phyloP scores from a whole-genome alignment of 2,329 filamentous ascomycete species.

The Furcasterigmium sp. region DNA sequence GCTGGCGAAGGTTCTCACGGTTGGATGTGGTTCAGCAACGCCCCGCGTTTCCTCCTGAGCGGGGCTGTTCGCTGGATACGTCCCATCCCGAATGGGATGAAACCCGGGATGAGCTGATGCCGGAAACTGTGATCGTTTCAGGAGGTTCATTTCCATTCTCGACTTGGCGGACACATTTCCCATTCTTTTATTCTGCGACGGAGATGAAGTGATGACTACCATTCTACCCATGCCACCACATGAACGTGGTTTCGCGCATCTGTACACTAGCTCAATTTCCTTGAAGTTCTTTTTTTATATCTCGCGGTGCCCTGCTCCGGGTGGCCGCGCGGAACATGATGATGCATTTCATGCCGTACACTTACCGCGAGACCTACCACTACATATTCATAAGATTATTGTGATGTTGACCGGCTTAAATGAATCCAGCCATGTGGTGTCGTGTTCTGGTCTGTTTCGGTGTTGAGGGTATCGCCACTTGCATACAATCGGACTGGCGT shows the following conservation, averaged over 20 bases:
- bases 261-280: background rate
- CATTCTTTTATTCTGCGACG: slow-evolving; percentile 1
- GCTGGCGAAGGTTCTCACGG: no score
- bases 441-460: no score
- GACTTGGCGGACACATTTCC: background rate
- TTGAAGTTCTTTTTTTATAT: background rate
- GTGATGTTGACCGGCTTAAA: no score
- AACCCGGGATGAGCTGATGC: background rate
- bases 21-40: no score
- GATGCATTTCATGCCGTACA: background rate
- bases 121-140: background rate
- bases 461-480: no score
- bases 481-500: no score
- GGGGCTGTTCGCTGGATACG: no score
- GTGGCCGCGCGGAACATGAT: background rate
- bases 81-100: background rate
- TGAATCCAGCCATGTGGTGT: no score
- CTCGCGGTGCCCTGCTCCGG: background rate
- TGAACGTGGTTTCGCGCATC: background rate
- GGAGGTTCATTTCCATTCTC: background rate
- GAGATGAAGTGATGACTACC: slow-evolving; percentile 4
- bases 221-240: background rate
- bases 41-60: no score
- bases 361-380: no score
- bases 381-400: no score